phyloP scores from a whole-genome alignment of 768 basidiomycete genomes.

The Termitomyces sp. region DNA sequence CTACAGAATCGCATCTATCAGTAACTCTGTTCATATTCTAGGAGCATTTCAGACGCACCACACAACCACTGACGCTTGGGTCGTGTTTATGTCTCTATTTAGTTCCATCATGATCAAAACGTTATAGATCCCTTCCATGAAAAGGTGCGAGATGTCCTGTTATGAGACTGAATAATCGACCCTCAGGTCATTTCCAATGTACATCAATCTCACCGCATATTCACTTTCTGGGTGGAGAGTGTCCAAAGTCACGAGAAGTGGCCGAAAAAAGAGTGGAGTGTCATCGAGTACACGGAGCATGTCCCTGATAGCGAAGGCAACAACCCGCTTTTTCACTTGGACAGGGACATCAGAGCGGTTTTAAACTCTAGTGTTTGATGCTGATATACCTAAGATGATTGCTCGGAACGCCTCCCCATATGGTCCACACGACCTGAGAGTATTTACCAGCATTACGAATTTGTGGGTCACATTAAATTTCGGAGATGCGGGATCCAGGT shows the following conservation, averaged over 20 bases:
- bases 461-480: constrained; percentile 69
- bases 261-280: constrained; percentile 47
- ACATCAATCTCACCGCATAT: constrained; percentile 16
- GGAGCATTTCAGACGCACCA: constrained; percentile 34
- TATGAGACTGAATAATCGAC: neutral
- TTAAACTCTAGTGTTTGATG: neutral
- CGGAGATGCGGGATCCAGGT: constrained; percentile 46
- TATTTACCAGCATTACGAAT: constrained; percentile 52
- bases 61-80: constrained; percentile 52
- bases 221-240: constrained; percentile 14
- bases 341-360: constrained; percentile 6
- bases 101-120: constrained; percentile 56
- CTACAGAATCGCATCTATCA: neutral
- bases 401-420: constrained; percentile 58
- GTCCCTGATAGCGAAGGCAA: constrained; percentile 55
- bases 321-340: constrained; percentile 45
- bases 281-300: constrained; percentile 50
- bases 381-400: constrained; percentile 52
- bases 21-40: neutral
- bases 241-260: constrained; percentile 37
- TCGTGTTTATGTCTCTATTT: constrained; percentile 54
- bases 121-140: constrained; percentile 53
- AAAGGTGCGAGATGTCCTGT: constrained; percentile 44
- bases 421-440: constrained; percentile 47
- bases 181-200: too few relatives aligned